phyloP scores from a whole-genome alignment of 2,329 filamentous ascomycete species.

The Periconia digitata region DNA sequence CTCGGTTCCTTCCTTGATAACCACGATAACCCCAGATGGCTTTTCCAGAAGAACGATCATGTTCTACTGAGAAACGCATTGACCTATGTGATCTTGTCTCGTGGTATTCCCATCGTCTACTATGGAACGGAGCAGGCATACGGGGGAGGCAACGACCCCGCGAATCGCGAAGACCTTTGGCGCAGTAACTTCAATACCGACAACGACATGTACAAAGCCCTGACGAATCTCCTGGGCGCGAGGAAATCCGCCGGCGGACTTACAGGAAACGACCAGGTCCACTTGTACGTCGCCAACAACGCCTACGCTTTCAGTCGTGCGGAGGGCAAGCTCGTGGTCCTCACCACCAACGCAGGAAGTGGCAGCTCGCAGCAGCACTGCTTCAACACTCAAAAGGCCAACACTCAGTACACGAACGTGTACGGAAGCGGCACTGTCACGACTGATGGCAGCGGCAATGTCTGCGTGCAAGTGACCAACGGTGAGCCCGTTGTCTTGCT shows the following conservation, averaged over 20 bases:
- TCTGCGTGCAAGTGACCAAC: slow-evolving; percentile 47
- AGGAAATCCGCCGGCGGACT: slow-evolving; percentile 46
- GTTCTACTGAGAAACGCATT: slow-evolving; percentile 43
- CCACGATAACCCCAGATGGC: slow-evolving; percentile 44
- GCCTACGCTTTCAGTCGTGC: slow-evolving; percentile 53
- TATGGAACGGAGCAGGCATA: slow-evolving; percentile 45
- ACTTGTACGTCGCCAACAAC: slow-evolving; percentile 46
- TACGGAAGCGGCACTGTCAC: slow-evolving; percentile 43
- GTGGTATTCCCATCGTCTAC: slow-evolving; percentile 46
- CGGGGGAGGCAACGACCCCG: slow-evolving; percentile 40
- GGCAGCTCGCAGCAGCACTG: slow-evolving; percentile 45
- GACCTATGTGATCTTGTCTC: slow-evolving; percentile 39
- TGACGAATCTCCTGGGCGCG: slow-evolving; percentile 27
- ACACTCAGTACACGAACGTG: slow-evolving; percentile 46
- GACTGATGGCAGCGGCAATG: slow-evolving; percentile 44
- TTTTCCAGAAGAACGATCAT: slow-evolving; percentile 38
- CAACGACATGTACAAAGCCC: slow-evolving; percentile 30
- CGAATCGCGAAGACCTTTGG: slow-evolving; percentile 47
- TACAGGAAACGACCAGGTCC: slow-evolving; percentile 47
- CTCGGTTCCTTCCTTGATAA: slow-evolving; percentile 45
- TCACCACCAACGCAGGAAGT: slow-evolving; percentile 50
- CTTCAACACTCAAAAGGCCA: slow-evolving; percentile 44
- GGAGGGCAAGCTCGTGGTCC: slow-evolving; percentile 48
- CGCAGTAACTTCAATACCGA: slow-evolving; percentile 38
- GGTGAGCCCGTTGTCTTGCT: slow-evolving; percentile 49